Conservation (phyloP, 805 yeast species). For the Priceomyces melissophilus region DNA sequence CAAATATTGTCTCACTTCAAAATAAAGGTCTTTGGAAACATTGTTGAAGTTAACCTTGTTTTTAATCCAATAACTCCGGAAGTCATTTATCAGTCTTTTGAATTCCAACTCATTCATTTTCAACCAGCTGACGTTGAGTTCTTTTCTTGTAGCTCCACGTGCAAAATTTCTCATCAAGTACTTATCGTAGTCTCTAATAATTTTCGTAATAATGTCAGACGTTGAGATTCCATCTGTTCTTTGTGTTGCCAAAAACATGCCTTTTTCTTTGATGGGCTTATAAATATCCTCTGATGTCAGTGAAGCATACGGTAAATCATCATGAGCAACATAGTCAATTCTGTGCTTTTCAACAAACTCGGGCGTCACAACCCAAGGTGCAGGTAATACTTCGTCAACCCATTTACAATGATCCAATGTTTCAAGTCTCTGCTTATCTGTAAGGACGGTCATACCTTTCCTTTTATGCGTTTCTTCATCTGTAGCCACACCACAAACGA, state of each 20-base stretch:
- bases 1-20: slow-evolving; percentile 76
- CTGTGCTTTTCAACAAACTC: slow-evolving; percentile 74
- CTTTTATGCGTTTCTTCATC: slow-evolving; percentile 88
- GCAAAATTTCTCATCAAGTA: slow-evolving; percentile 96
- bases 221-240: slow-evolving; percentile 96
- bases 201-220: slow-evolving; percentile 91
- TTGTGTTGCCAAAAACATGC: slow-evolving; percentile 91
- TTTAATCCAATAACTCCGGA: slow-evolving; percentile 79
- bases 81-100: slow-evolving; percentile 84
- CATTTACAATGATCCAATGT: slow-evolving; percentile 91
- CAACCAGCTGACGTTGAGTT: slow-evolving; percentile 94
- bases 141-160: slow-evolving; percentile 95
- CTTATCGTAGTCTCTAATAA: slow-evolving; percentile 93
- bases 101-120: slow-evolving; percentile 95
- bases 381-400: slow-evolving; percentile 97
- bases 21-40: slow-evolving; percentile 77
- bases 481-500: slow-evolving; percentile 89
- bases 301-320: slow-evolving; percentile 91
- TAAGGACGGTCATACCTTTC: slow-evolving; percentile 89
- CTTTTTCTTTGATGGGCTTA: slow-evolving; percentile 84
- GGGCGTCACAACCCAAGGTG: slow-evolving; percentile 93
- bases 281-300: slow-evolving; percentile 90
- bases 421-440: slow-evolving; percentile 85
- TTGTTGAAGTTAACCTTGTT: slow-evolving; percentile 65
- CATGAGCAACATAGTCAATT: slow-evolving; percentile 97